Evolutionary conservation across 768 basidiomycete species (phyloP).

Genomic region (Gymnopilus dilepis): DNA sequence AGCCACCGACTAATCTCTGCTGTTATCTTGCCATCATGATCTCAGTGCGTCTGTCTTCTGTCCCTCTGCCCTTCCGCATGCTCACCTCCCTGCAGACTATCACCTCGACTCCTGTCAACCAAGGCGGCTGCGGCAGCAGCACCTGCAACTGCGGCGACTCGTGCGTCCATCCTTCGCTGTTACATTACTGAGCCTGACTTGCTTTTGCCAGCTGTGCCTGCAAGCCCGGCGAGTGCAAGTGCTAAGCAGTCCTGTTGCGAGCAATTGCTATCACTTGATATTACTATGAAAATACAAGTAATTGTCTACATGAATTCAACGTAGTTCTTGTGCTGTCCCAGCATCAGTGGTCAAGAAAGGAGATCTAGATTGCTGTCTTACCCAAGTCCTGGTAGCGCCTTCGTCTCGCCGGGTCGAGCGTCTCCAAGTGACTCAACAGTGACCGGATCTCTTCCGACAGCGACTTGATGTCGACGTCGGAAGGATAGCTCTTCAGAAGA

Average conservation of each 20-base stretch:
- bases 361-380: constrained; percentile 32
- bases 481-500: constrained; percentile 55
- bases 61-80: constrained; percentile 8
- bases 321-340: neutral
- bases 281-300: neutral
- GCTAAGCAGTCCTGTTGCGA: constrained; percentile 27
- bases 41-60: constrained; percentile 38
- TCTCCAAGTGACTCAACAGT: constrained; percentile 60
- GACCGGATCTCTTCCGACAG: constrained; percentile 50
- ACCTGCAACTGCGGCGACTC: constrained; percentile 57
- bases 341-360: neutral
- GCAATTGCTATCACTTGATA: neutral
- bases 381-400: constrained; percentile 74
- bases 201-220: constrained; percentile 56
- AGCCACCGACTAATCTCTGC: constrained; percentile 10
- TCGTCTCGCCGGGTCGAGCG: constrained; percentile 68
- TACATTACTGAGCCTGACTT: constrained; percentile 1
- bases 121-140: constrained; percentile 50
- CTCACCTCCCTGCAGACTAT: constrained; percentile 28
- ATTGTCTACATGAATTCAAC: neutral
- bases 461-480: constrained; percentile 35
- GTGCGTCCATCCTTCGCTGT: constrained; percentile 36
- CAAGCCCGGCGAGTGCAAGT: constrained; percentile 70
- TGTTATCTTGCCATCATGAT: constrained; percentile 37
- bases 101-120: constrained; percentile 45